phyloP scores from a whole-genome alignment of 495 filamentous ascomycete species.

The Hypoxylon rickii region DNA sequence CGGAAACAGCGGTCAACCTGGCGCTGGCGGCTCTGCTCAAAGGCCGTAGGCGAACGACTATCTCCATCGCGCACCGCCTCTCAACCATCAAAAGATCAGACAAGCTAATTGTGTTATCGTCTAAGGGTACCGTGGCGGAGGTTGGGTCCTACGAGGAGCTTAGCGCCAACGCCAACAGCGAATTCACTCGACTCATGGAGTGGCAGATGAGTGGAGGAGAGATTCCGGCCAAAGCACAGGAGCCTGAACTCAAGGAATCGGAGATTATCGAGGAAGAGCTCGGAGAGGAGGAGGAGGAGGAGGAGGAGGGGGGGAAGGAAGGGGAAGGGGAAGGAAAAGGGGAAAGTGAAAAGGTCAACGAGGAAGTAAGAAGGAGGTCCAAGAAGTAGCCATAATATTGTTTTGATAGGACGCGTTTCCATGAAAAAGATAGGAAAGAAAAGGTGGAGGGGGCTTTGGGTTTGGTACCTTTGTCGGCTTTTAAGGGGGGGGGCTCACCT shows the following conservation, averaged over 20 bases:
- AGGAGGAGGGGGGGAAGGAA: too few species aligned
- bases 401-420: slow-evolving; percentile 2
- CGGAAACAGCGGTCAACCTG: slow-evolving; percentile 91
- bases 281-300: slow-evolving; percentile 42
- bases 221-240: slow-evolving; percentile 34
- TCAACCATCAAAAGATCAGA: slow-evolving; percentile 96
- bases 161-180: slow-evolving; percentile 69
- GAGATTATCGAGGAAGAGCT: slow-evolving; percentile 54
- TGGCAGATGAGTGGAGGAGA: slow-evolving; percentile 96
- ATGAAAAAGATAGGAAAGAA: slow-evolving; percentile 6
- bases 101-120: slow-evolving; percentile 83
- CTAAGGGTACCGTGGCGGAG: slow-evolving; percentile 87
- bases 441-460: too few species aligned
- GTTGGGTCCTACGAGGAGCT: slow-evolving; percentile 81
- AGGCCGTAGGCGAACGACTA: slow-evolving; percentile 84
- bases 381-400: slow-evolving; percentile 9
- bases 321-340: too few species aligned
- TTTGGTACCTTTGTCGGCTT: too few species aligned
- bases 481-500: not conserved
- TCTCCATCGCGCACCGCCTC: slow-evolving; percentile 92
- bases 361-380: slow-evolving; percentile 19
- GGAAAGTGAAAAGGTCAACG: too few species aligned
- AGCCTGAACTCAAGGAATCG: slow-evolving; percentile 44
- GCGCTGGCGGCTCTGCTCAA: slow-evolving; percentile 79
- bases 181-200: slow-evolving; percentile 95